Conservation (phyloP, 441 rosid species). For the Hura crepitans region DNA sequence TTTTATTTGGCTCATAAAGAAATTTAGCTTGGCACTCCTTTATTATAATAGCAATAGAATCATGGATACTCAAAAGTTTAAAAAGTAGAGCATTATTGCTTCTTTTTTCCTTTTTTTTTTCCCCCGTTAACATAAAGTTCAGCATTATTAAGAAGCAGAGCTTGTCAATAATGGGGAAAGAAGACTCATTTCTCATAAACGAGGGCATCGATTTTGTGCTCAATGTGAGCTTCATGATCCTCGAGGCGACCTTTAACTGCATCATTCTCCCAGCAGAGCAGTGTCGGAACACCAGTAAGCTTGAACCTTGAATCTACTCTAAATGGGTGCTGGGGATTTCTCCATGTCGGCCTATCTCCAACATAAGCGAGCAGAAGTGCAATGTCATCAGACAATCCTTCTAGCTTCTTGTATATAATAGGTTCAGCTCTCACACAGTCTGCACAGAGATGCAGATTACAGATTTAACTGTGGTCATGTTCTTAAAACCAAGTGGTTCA, state of each 20-base stretch:
- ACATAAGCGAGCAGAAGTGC: conserved; percentile 64
- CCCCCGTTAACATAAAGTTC: not conserved
- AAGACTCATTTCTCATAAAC: conserved; percentile 31
- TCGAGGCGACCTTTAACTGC: conserved; percentile 58
- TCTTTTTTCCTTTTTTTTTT: too few relatives aligned
- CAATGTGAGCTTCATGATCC: conserved; percentile 75
- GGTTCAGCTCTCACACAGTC: conserved; percentile 95
- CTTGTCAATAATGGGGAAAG: not conserved
- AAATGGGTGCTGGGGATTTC: conserved; percentile 65
- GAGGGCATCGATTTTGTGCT: conserved; percentile 52
- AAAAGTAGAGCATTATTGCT: too few relatives aligned
- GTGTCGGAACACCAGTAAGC: conserved; percentile 74
- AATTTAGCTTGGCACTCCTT: too few relatives aligned
- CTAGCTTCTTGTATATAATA: conserved; percentile 64
- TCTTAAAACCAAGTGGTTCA: not conserved
- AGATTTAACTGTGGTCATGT: not conserved
- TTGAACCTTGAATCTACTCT: conserved; percentile 65
- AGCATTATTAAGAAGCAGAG: not conserved
- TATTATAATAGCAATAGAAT: too few relatives aligned
- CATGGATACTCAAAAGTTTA: too few relatives aligned
- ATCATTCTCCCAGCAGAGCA: conserved; percentile 61
- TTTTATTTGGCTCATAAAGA: too few relatives aligned
- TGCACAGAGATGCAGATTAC: conserved; percentile 24
- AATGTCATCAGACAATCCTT: conserved; percentile 49
- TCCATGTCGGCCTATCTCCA: conserved; percentile 84